These are phyloP conservation scores for Cladosporium sphaerospermum DNA, from an alignment of 2,329 filamentous ascomycete species.

Conservation along the genomic window DNA sequence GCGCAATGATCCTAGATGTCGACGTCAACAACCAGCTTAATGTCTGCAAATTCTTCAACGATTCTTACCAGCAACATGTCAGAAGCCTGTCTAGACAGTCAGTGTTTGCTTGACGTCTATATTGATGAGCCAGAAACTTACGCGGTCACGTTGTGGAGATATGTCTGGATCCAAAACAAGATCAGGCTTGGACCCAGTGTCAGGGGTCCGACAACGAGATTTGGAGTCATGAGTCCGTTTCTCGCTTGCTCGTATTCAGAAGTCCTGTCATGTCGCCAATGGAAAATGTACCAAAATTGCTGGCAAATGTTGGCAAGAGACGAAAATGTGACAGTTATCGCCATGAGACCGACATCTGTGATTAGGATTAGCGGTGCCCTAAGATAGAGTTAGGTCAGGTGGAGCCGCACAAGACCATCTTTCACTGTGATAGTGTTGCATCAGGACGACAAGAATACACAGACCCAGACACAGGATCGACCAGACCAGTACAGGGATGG, in stretches of 20 bases:
- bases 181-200: constrained; percentile 16
- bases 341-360: constrained; percentile 16
- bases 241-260: constrained; percentile 14
- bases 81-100: neutral
- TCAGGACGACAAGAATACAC: constrained; percentile 12
- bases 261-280: constrained; percentile 12
- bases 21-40: too few relatives aligned
- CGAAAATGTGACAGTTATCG: constrained; percentile 13
- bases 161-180: constrained; percentile 18
- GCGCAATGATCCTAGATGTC: constrained; percentile 14
- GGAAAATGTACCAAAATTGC: constrained; percentile 14
- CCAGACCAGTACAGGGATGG: constrained; percentile 13
- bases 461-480: constrained; percentile 15
- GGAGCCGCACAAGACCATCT: neutral
- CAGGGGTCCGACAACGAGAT: constrained; percentile 16
- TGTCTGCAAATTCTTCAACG: too few relatives aligned
- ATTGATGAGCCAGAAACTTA: constrained; percentile 1
- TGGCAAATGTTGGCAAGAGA: constrained; percentile 13
- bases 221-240: constrained; percentile 11
- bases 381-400: neutral
- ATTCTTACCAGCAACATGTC: constrained; percentile 4
- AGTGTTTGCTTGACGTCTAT: neutral
- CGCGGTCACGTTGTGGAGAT: constrained; percentile 15
- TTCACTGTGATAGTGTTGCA: constrained; percentile 14
- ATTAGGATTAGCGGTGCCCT: neutral